These are phyloP conservation scores for Psilocybe azurescens DNA, from an alignment of 768 basidiomycete species.

Conservation along the genomic window DNA sequence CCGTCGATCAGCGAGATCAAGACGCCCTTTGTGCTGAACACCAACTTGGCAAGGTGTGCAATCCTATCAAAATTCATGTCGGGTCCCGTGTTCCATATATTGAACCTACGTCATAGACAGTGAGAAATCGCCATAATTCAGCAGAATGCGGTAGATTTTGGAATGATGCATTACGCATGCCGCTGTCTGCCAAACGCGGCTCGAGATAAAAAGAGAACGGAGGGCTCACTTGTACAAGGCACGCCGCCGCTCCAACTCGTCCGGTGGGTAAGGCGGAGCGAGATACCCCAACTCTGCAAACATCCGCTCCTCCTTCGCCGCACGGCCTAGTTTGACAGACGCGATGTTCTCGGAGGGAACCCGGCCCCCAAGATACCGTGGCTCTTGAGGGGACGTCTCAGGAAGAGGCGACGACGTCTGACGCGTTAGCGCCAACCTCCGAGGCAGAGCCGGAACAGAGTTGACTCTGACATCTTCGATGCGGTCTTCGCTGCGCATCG, in stretches of 20 bases:
- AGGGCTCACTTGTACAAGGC: conserved; percentile 80
- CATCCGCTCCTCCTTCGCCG: conserved; percentile 71
- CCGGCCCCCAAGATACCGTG: conserved; percentile 36
- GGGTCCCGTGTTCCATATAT: conserved; percentile 84
- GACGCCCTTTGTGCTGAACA: conserved; percentile 90
- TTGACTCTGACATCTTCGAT: conserved; percentile 26
- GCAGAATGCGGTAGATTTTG: no score
- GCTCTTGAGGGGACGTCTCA: conserved; percentile 38
- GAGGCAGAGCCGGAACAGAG: conserved; percentile 53
- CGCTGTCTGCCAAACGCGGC: neutral
- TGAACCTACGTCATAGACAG: conserved; percentile 58
- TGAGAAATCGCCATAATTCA: no score
- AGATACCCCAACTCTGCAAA: conserved; percentile 71
- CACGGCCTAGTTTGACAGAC: conserved; percentile 46
- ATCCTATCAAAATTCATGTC: conserved; percentile 95
- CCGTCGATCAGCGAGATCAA: conserved; percentile 84
- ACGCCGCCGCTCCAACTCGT: conserved; percentile 81
- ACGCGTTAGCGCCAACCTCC: conserved; percentile 59
- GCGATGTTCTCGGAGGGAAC: conserved; percentile 33
- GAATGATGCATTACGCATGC: no score
- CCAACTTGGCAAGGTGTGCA: conserved; percentile 89
- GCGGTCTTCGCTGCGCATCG: conserved; percentile 14
- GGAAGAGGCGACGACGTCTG: conserved; percentile 73
- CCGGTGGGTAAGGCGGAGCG: conserved; percentile 81
- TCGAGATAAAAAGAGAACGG: neutral